These are phyloP conservation scores for Botrytis porri DNA, from an alignment of 2,329 filamentous ascomycete species.

Conservation along the genomic window DNA sequence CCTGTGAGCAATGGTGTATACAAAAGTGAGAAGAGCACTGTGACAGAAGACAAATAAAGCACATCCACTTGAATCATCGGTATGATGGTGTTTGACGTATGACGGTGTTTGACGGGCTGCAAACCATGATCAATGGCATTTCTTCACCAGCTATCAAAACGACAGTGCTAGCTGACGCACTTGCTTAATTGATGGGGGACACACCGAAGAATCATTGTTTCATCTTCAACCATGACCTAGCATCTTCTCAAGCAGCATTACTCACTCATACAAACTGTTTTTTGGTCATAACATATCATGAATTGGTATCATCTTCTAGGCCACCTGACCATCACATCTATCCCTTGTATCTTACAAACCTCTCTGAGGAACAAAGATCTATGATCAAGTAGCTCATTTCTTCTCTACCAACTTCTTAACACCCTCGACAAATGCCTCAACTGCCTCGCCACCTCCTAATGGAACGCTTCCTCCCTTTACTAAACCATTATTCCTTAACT, in stretches of 20 bases:
- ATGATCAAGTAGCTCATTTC: constrained; percentile 26
- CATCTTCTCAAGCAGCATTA: not conserved
- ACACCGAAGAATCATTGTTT: not conserved
- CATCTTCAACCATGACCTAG: not conserved
- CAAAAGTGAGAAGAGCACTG: not conserved
- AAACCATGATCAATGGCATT: not conserved
- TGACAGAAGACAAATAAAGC: not conserved
- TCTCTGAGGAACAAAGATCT: not conserved
- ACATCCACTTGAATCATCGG: not conserved
- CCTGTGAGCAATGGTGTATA: not conserved
- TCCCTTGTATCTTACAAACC: constrained; percentile 9
- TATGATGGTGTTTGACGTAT: not conserved
- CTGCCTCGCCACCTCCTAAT: constrained; percentile 80
- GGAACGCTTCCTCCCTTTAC: constrained; percentile 76
- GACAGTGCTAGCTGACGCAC: not conserved
- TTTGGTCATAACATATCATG: constrained; percentile 15
- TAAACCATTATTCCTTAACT: constrained; percentile 80
- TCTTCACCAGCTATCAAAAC: not conserved
- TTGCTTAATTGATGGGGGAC: not conserved
- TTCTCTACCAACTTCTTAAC: constrained; percentile 76
- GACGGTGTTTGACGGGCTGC: not conserved
- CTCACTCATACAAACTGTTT: constrained; percentile 28
- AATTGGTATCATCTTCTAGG: not conserved
- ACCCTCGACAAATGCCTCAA: constrained; percentile 88
- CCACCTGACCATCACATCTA: not conserved